These are phyloP conservation scores for Hansenula sp. DNA, from an alignment of 1,139 yeast genomes.

Conservation along the genomic window DNA sequence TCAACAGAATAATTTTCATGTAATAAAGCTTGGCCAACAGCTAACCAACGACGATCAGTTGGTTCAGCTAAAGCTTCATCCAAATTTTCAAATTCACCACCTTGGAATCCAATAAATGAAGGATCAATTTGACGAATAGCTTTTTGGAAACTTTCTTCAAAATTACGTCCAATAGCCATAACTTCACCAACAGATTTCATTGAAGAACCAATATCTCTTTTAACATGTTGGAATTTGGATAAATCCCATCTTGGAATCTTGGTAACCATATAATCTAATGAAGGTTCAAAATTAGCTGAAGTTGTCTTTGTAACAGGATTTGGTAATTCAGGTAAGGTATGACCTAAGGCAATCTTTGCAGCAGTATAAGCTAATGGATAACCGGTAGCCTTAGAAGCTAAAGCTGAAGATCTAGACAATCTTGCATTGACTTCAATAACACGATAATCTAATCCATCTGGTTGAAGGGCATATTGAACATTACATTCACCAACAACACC, in stretches of 20 bases:
- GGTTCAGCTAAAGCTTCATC: conserved; percentile 74
- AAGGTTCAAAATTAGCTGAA: conserved; percentile 94
- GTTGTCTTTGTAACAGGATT: conserved; percentile 97
- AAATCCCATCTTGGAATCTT: conserved; percentile 99
- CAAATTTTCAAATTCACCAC: conserved; percentile 41
- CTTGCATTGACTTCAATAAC: conserved; percentile 98
- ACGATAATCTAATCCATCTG: conserved; percentile 91
- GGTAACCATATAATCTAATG: conserved; percentile 92
- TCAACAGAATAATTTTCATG: conserved; percentile 91
- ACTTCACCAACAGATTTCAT: conserved; percentile 99
- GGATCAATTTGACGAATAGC: conserved; percentile 98
- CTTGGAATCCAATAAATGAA: conserved; percentile 87
- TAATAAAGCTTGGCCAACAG: conserved; percentile 93
- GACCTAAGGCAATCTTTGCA: conserved; percentile 93
- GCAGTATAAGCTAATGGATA: conserved; percentile 98
- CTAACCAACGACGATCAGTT: conserved; percentile 96
- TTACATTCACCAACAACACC: conserved; percentile 99
- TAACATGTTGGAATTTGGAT: conserved; percentile 90
- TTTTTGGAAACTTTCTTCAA: conserved; percentile 97
- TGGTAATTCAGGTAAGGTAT: conserved; percentile 90
- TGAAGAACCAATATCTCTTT: conserved; percentile 88
- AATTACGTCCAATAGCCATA: conserved; percentile 97
- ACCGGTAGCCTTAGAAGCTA: conserved; percentile 98
- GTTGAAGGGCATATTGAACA: conserved; percentile 94
- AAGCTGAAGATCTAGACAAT: conserved; percentile 93